Conservation (phyloP, 805 yeast species). For the Cyberlindnera maclurae region DNA sequence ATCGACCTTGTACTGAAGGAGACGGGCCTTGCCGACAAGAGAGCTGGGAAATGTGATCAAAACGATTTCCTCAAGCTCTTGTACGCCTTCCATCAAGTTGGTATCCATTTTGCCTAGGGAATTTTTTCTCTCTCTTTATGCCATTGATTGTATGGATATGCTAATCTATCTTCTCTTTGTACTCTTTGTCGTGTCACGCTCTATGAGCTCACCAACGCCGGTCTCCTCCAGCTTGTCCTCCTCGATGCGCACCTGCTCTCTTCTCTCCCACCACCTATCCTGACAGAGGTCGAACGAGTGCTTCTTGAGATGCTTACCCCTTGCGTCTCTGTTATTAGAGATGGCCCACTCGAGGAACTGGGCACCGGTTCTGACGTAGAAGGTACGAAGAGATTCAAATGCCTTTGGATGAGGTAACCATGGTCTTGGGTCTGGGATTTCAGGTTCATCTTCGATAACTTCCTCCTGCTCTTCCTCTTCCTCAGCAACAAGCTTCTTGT, state of each 20-base stretch:
- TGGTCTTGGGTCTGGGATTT: slow-evolving; percentile 85
- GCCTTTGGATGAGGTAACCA: slow-evolving; percentile 98
- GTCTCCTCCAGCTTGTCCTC: slow-evolving; percentile 87
- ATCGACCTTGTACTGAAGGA: slow-evolving; percentile 68
- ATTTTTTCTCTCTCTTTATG: not conserved
- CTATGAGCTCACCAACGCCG: slow-evolving; percentile 84
- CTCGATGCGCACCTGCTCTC: slow-evolving; percentile 81
- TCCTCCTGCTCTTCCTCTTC: slow-evolving; percentile 62
- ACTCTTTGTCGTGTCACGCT: slow-evolving; percentile 49
- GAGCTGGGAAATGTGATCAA: slow-evolving; percentile 93
- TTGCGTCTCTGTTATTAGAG: slow-evolving; percentile 72
- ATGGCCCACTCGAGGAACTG: slow-evolving; percentile 90
- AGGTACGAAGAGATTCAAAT: slow-evolving; percentile 76
- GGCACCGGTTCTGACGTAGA: slow-evolving; percentile 82
- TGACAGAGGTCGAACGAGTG: slow-evolving; percentile 88
- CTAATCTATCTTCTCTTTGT: slow-evolving; percentile 44
- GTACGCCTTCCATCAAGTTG: slow-evolving; percentile 94
- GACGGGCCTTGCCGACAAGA: slow-evolving; percentile 75
- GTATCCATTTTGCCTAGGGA: slow-evolving; percentile 81
- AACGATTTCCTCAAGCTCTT: slow-evolving; percentile 82
- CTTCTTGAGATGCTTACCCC: slow-evolving; percentile 85
- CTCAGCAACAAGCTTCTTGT: slow-evolving; percentile 30
- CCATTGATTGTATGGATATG: not conserved
- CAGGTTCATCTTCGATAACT: slow-evolving; percentile 52
- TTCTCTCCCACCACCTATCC: slow-evolving; percentile 97